Conservation (phyloP, 2,329 filamentous ascomycete species). For the Beauveria rudraprayagi region DNA sequence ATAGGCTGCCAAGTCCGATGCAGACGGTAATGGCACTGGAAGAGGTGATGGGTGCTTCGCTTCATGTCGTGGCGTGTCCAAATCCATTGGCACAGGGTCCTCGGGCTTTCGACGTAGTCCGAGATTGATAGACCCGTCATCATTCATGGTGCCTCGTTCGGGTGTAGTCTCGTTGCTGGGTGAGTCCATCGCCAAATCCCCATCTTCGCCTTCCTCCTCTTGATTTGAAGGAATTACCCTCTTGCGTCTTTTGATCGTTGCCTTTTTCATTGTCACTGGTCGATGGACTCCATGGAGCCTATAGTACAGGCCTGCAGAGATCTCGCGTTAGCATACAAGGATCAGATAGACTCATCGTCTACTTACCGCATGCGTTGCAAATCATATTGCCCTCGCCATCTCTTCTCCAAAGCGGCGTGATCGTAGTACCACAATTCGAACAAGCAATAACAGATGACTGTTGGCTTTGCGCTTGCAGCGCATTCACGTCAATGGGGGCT, state of each 20-base stretch:
- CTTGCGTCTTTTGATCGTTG: conserved; percentile 91
- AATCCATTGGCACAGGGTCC: conserved; percentile 38
- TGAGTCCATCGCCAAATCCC: conserved; percentile 34
- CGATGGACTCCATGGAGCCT: conserved; percentile 91
- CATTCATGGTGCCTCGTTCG: conserved; percentile 51
- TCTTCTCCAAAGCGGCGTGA: conserved; percentile 90
- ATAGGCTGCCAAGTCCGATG: conserved; percentile 42
- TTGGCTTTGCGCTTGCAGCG: conserved; percentile 23
- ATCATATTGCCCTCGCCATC: conserved; percentile 95
- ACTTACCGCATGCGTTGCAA: conserved; percentile 93
- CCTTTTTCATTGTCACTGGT: conserved; percentile 97
- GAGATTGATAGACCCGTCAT: conserved; percentile 57
- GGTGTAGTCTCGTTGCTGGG: conserved; percentile 29
- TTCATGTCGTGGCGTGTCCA: conserved; percentile 35
- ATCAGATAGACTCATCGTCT: neutral
- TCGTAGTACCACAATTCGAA: conserved; percentile 93
- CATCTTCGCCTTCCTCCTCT: conserved; percentile 42
- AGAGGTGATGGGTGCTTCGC: conserved; percentile 37
- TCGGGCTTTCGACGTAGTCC: conserved; percentile 45
- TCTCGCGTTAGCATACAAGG: neutral
- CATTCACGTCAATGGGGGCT: conserved; percentile 28
- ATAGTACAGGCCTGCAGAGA: conserved; percentile 70
- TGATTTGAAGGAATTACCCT: conserved; percentile 76
- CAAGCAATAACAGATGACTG: conserved; percentile 64
- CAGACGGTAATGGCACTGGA: conserved; percentile 29